Base-by-base conservation (phyloP, 2,329 filamentous ascomycete genomes). In the Botrytis fragariae region DNA sequence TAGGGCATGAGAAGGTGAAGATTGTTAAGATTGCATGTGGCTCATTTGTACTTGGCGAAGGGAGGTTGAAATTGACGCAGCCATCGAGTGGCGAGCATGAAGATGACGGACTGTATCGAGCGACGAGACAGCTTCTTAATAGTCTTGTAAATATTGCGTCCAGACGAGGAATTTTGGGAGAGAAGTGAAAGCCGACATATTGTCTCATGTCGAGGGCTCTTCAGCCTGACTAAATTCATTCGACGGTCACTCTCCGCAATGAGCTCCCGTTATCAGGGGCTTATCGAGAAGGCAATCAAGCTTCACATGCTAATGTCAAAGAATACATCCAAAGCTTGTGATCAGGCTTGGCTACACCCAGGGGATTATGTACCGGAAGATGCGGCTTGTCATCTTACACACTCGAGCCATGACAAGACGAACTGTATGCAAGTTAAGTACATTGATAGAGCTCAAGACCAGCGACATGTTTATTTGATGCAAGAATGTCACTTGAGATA, bases 1-100 rank as follows among this genome's bases (percentile, higher is more conserved):
- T 85, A 12, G 76, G 77, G 14, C 81, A 85, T 73, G 78, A 81
- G 29, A 81, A 79, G 32, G 81, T 84, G 10, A 81, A 80, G n/a
- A 79, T 85, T 70, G 79, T 82, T 5, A 82, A 81, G 64, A 80
- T 86, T 72, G 79, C 81, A 20, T 85, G 83, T 77, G 81, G 80
- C 51, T 81, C 81, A 54, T 84, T 86, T 77, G 80, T 81, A 29
- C 76, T 86, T 68, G 81, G 76, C 77, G 81, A 82, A 37, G 82
- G 84, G 22, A 82, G 81, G 51, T 76, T 85, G 10, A 85, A 85
- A 76, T 72, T 83, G 72, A 83, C 74, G 61, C 76, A 76, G 73
- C 67, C 76, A 5, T n/a, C 62, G 1, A 63, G 32, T 48, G 63
- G 54, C 22, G 71, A 74, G 48, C 74, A 77, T 57, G 76, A 68